Evolutionary conservation across 495 filamentous ascomycete genomes (phyloP).

Genomic region (Aspergillus baeticus): DNA sequence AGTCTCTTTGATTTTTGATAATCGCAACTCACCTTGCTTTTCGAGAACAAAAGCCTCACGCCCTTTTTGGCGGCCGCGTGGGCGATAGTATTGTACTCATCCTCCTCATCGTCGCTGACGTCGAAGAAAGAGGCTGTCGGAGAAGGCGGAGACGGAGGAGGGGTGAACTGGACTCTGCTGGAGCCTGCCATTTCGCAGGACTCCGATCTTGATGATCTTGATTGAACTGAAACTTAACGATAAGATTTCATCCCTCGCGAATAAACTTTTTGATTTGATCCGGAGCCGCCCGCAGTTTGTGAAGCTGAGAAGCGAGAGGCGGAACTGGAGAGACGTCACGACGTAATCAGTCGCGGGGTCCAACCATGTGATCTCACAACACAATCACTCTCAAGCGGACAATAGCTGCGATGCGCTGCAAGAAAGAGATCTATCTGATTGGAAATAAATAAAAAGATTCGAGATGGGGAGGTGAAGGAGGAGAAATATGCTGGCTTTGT

Average conservation of each 20-base stretch:
- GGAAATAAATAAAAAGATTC: background rate
- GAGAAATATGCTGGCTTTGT: background rate
- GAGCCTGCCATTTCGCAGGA: conserved; percentile 27
- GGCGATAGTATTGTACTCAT: conserved; percentile 92
- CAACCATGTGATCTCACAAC: conserved; percentile 6
- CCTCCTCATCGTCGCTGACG: conserved; percentile 93
- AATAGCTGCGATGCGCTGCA: background rate
- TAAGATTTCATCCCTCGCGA: too few relatives aligned
- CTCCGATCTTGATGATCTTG: background rate
- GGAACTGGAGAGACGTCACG: conserved; percentile 12
- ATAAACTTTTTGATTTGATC: too few relatives aligned
- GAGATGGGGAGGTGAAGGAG: background rate
- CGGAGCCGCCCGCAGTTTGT: background rate
- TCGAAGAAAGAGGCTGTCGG: conserved; percentile 93
- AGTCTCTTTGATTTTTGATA: background rate
- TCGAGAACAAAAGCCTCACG: conserved; percentile 93
- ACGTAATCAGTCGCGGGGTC: conserved; percentile 9
- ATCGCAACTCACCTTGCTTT: conserved; percentile 74
- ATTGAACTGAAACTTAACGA: background rate
- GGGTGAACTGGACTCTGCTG: conserved; percentile 37
- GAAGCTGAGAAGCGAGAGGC: background rate
- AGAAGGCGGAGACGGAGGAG: conserved; percentile 58
- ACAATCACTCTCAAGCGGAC: background rate
- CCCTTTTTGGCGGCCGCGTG: conserved; percentile 76
- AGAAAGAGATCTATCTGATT: background rate